Evolutionary conservation across 2,329 filamentous ascomycete species (phyloP), one percentile per base, ranked within the genome.

Genomic region (Harringtonia aguacate): DNA sequence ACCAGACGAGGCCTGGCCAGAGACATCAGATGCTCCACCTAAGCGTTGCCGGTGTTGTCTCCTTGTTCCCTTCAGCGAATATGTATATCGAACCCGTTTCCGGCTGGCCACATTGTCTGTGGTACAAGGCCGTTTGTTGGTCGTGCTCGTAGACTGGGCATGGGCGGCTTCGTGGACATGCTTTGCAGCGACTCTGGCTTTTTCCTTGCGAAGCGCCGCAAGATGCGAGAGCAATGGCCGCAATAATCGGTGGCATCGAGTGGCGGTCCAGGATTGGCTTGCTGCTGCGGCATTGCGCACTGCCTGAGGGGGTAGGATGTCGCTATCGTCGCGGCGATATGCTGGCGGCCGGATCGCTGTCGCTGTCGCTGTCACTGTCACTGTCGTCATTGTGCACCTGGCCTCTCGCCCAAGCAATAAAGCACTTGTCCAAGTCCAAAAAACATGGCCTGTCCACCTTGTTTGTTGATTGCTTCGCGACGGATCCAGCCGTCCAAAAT

Each of bases 211-310:
- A 7, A 72, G 53, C 3, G 59, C 54, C n/a, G 57, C 52, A 21
- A 73, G 50, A 10, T 68, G 63, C 8, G 65, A 61, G 27, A 70
- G 61, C 1, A 73, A 53, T 29, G 70, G 69, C 4, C 69, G 66
- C 17, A 73, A 59, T 7, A 72, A 53, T 3, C 68, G 61, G 39
- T 67, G 63, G 36, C 69, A 73, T 44, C 68, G 58, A 40, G 66
- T 61, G 6, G 69, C 65, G 5, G 67, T 72, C 70, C 70, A 73
- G 13, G 58, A 58, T 36, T 62, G 48, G 18, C 47, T 46, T 5
- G 44, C 30, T 0, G 39, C 28, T 6, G 43, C 36, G 4, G 36
- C 43, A 6, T 48, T 45, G 6, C 45, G 48, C 22, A 36, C 39
- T 2, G 40, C 17, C 15, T 29, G 29, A 4, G 48, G 17, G 3